phyloP scores from a whole-genome alignment of 352 stramenopile genomes.

The Pythium brassicae region DNA sequence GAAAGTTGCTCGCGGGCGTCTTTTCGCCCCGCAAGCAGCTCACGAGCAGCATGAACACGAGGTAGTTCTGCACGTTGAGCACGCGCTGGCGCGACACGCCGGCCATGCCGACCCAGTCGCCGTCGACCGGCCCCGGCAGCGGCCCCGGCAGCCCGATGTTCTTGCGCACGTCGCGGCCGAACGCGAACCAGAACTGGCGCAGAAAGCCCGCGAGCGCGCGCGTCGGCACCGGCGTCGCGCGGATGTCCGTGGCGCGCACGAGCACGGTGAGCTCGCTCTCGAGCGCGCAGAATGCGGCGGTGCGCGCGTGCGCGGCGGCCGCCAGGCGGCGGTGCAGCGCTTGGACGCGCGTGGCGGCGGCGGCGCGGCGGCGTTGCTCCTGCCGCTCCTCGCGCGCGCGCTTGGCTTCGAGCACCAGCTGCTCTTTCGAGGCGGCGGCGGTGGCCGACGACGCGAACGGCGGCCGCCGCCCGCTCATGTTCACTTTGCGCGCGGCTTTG shows the following conservation, averaged over 20 bases:
- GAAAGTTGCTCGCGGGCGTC: conserved; percentile 13
- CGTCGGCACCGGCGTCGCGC: conserved; percentile 22
- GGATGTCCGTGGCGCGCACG: conserved; percentile 24
- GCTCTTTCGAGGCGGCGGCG: conserved; percentile 34
- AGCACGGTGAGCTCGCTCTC: conserved; percentile 37
- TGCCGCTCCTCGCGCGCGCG: conserved; percentile 49
- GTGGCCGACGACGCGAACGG: conserved; percentile 17
- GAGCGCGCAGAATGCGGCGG: conserved; percentile 30
- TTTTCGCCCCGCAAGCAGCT: conserved; percentile 32
- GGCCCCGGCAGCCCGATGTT: conserved; percentile 3
- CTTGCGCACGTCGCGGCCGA: conserved; percentile 10
- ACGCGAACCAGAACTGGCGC: conserved; percentile 43
- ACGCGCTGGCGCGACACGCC: conserved; percentile 16
- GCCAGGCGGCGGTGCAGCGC: conserved; percentile 33
- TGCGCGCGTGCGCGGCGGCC: conserved; percentile 18
- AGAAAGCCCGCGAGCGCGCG: conserved; percentile 24
- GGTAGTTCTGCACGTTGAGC: conserved; percentile 48
- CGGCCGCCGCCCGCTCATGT: conserved; percentile 58
- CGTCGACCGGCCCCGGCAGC: neutral
- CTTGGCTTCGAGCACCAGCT: conserved; percentile 53
- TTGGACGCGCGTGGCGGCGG: conserved; percentile 52
- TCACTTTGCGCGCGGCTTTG: conserved; percentile 63
- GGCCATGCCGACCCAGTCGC: conserved; percentile 5
- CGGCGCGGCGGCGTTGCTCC: conserved; percentile 28
- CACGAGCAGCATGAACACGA: conserved; percentile 58